Base-by-base conservation (phyloP, 768 basidiomycete genomes). In the Agaricus blazei region DNA sequence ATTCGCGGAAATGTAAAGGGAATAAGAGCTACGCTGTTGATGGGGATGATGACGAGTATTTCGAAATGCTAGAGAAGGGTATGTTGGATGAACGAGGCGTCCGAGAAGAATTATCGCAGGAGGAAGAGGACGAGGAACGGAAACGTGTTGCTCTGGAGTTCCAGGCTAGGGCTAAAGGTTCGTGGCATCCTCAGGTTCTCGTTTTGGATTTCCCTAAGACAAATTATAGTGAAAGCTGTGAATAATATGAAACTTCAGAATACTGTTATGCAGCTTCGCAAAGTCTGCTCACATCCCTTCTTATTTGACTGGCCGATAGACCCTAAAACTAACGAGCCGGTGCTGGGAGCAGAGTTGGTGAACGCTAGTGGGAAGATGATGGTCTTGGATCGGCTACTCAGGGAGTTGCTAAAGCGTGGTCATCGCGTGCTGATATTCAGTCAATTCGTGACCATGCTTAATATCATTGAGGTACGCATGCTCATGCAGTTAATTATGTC, bases 301-400 rank as follows among this genome's bases (percentile, higher is more conserved):
- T 71, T 93, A 5, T 95, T 96, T 65, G 85, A 90, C 60, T 91
- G 90, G 88, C 88, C 90, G 0, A 62, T 75, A 43, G 84, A 92
- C 61, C 75, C 79, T 1, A 62, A 72, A 4, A 89, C 87, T 1
- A 74, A 73, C n/a, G 70, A 84, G 41, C 80, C 80, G 0, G 73
- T 87, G 42, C 69, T 95, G 38, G 84, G 90, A 60, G 85, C 90
- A 26, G 85, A 94, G 62, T 75, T 98, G 31, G 82, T 95, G 26
- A 85, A 88, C 54, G 84, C 84, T 0, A 93, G 90, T 54, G 97
- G 97, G 15, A 99, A 99, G 77, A 98, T 98, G 96, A 87, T 98
- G 78, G 74, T 99, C 2, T 80, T 99, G 0, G 90, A 98, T 59
- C 83, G 94, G 5, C 73, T 99, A 8, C 78, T 99, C 7, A 82